phyloP scores from a whole-genome alignment of 2,329 filamentous ascomycete species.

The Nannizzia gypsea region DNA sequence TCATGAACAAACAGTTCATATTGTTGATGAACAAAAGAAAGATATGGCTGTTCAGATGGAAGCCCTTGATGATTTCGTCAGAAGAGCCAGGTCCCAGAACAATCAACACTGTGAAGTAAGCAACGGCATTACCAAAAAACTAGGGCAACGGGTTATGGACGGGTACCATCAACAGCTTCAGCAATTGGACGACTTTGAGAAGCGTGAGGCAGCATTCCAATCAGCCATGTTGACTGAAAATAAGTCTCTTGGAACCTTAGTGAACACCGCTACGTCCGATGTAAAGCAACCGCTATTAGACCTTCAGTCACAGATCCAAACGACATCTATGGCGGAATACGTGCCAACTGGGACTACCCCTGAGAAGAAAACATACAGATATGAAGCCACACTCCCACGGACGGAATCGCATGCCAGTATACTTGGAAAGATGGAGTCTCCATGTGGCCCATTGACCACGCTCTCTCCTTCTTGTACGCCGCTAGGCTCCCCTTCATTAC shows the following conservation, averaged over 20 bases:
- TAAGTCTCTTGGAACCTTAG: constrained; percentile 44
- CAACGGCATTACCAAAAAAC: constrained; percentile 48
- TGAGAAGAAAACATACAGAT: constrained; percentile 67
- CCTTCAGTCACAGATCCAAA: constrained; percentile 57
- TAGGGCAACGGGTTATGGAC: constrained; percentile 57
- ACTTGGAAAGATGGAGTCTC: constrained; percentile 40
- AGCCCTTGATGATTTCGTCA: constrained; percentile 80
- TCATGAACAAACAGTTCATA: constrained; percentile 77
- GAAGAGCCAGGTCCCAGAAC: constrained; percentile 69
- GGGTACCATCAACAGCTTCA: constrained; percentile 61
- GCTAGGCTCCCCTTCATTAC: constrained; percentile 1
- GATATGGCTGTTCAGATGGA: constrained; percentile 83
- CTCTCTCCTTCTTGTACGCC: constrained; percentile 5
- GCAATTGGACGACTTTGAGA: constrained; percentile 58
- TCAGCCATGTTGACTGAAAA: constrained; percentile 54
- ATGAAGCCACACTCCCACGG: constrained; percentile 63
- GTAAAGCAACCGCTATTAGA: constrained; percentile 58
- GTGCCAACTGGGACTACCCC: constrained; percentile 76
- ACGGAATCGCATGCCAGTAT: constrained; percentile 54
- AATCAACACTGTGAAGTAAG: constrained; percentile 63
- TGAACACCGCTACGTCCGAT: constrained; percentile 47
- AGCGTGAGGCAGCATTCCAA: constrained; percentile 56
- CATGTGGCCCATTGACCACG: constrained; percentile 19
- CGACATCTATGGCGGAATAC: constrained; percentile 63
- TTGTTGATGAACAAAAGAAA: constrained; percentile 77